A percentile compares a stretch with the other conserved stretches of the same genome.
phyloP scores from a whole-genome alignment of 2,329 filamentous ascomycete species.

The Periconia digitata region DNA sequence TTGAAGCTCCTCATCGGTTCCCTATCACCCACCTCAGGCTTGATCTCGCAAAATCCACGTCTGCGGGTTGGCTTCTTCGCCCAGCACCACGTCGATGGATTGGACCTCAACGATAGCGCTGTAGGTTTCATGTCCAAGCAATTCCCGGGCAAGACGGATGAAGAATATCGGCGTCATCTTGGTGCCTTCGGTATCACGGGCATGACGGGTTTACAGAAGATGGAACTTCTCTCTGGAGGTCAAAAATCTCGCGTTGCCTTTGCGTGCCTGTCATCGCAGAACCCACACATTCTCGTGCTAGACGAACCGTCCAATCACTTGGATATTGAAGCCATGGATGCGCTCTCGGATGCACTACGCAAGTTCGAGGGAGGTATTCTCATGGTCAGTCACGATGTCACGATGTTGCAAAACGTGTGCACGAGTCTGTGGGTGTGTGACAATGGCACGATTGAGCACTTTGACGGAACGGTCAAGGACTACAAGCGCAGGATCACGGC shows the following conservation, averaged over 20 bases:
- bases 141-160: conserved; percentile 88
- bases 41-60: conserved; percentile 86
- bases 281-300: conserved; percentile 95
- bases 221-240: conserved; percentile 90
- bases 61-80: conserved; percentile 95
- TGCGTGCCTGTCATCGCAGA: conserved; percentile 88
- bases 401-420: conserved; percentile 96
- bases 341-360: conserved; percentile 78
- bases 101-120: conserved; percentile 85
- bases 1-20: conserved; percentile 94
- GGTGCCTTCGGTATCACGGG: conserved; percentile 86
- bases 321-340: conserved; percentile 99
- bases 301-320: conserved; percentile 99
- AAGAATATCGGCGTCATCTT: conserved; percentile 93
- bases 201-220: conserved; percentile 94
- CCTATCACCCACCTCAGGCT: conserved; percentile 71
- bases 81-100: conserved; percentile 95
- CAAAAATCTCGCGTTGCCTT: conserved; percentile 99
- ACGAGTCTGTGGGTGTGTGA: conserved; percentile 96
- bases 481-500: conserved; percentile 97
- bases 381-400: conserved; percentile 99
- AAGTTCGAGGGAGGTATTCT: conserved; percentile 92
- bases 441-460: conserved; percentile 90
- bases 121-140: conserved; percentile 95
- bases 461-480: conserved; percentile 88